phyloP scores from a whole-genome alignment of 2,329 filamentous ascomycete genomes.

The Talaromyces sp. region DNA sequence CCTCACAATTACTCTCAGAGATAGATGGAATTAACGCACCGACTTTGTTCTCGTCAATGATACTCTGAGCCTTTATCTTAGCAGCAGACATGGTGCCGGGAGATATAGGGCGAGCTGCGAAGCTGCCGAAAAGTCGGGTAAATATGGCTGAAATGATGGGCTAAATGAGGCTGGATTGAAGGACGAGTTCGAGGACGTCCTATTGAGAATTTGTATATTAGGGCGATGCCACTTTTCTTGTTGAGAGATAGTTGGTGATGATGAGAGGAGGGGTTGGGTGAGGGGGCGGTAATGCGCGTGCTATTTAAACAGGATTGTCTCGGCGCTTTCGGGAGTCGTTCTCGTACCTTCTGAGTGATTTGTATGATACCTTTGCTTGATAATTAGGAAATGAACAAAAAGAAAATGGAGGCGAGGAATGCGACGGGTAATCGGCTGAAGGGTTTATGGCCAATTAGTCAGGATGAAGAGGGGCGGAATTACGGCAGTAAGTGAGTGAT shows the following conservation, averaged over 20 bases:
- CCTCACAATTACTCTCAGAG: not conserved
- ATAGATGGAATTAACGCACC: conserved; percentile 48
- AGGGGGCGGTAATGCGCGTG: not conserved
- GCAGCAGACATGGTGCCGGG: conserved; percentile 74
- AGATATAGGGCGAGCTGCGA: conserved; percentile 42
- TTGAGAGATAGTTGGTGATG: not conserved
- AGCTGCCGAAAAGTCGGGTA: conserved; percentile 63
- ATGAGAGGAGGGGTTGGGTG: not conserved
- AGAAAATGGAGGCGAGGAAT: not conserved
- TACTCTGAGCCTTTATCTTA: conserved; percentile 72
- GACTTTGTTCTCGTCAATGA: conserved; percentile 87
- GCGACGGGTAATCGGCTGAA: not conserved
- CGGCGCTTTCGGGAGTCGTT: not conserved
- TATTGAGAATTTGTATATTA: not conserved
- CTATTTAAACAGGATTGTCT: not conserved
- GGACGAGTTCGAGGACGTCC: not conserved
- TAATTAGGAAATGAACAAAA: not conserved
- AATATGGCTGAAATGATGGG: conserved; percentile 63
- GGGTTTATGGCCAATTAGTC: not conserved
- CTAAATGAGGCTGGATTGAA: conserved; percentile 1
- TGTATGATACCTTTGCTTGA: not conserved
- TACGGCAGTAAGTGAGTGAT: no score
- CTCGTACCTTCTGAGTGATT: conserved; percentile 8
- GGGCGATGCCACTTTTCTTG: not conserved
- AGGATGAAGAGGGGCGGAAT: no score